Conservation (phyloP, 2,329 filamentous ascomycete genomes). For the Fusarium compactum region DNA sequence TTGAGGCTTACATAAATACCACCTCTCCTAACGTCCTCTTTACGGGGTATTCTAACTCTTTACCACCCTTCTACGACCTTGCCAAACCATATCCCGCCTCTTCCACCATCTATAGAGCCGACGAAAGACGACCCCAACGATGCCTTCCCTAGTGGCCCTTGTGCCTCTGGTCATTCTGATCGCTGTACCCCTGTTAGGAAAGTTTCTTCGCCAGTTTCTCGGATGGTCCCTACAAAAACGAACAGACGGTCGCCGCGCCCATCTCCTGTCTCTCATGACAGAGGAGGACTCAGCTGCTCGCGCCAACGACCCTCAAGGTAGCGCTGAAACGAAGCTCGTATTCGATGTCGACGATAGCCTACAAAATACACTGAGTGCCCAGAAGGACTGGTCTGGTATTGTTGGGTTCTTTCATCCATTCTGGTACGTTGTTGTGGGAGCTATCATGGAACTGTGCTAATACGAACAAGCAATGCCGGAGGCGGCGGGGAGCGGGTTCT, state of each 20-base stretch:
- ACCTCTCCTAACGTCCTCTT: not conserved
- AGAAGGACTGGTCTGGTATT: slow-evolving; percentile 80
- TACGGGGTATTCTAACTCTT: not conserved
- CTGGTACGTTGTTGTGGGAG: slow-evolving; percentile 70
- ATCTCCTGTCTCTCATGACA: slow-evolving; percentile 66
- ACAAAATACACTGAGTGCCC: slow-evolving; percentile 51
- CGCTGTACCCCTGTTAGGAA: slow-evolving; percentile 44
- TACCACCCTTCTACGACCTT: not conserved
- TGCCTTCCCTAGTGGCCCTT: slow-evolving; percentile 27
- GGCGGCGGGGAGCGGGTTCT: slow-evolving; percentile 95
- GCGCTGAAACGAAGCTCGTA: slow-evolving; percentile 72
- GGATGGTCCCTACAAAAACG: slow-evolving; percentile 74
- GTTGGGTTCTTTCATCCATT: slow-evolving; percentile 98
- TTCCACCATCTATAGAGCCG: not conserved
- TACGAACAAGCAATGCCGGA: slow-evolving; percentile 80
- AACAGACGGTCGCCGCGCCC: slow-evolving; percentile 70
- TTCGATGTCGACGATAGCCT: slow-evolving; percentile 55
- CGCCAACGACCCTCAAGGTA: slow-evolving; percentile 51
- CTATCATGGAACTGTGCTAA: slow-evolving; percentile 22
- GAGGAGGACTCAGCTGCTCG: slow-evolving; percentile 59
- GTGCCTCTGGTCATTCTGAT: slow-evolving; percentile 40
- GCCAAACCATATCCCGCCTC: slow-evolving; percentile 2
- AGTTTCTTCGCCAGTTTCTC: slow-evolving; percentile 57
- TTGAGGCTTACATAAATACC: slow-evolving; percentile 20
- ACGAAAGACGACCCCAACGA: slow-evolving; percentile 3